Evolutionary conservation across 2,329 filamentous ascomycete species (phyloP).

Genomic region (Whalleya microplaca): DNA sequence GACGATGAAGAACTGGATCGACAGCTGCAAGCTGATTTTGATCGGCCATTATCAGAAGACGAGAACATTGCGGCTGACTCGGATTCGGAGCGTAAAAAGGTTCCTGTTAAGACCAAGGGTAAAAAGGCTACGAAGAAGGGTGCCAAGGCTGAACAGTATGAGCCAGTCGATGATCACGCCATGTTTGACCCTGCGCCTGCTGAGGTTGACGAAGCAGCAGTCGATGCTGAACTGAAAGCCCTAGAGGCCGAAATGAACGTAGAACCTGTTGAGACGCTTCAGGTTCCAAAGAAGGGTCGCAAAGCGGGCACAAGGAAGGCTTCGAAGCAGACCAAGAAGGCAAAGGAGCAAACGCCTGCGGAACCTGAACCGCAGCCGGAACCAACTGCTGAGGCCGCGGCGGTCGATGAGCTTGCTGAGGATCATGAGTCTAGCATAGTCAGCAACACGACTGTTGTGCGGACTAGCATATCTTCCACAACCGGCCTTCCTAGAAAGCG

Average conservation of each 20-base stretch:
- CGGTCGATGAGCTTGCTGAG: slow-evolving; percentile 37
- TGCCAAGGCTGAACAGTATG: slow-evolving; percentile 33
- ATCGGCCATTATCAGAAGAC: slow-evolving; percentile 57
- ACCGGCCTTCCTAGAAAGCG: slow-evolving; percentile 37
- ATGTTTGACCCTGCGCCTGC: slow-evolving; percentile 57
- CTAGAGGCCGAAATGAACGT: slow-evolving; percentile 54
- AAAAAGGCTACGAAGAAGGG: slow-evolving; percentile 37
- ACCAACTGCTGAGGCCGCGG: slow-evolving; percentile 28
- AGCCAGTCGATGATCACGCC: slow-evolving; percentile 43
- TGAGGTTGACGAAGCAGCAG: slow-evolving; percentile 49
- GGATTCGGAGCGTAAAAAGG: slow-evolving; percentile 47
- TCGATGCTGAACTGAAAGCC: slow-evolving; percentile 55
- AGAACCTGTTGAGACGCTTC: slow-evolving; percentile 44
- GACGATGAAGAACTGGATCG: slow-evolving; percentile 69
- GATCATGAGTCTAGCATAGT: slow-evolving; percentile 45
- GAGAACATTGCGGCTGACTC: slow-evolving; percentile 53
- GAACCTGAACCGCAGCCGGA: slow-evolving; percentile 31
- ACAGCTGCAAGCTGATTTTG: slow-evolving; percentile 67
- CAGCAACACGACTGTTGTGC: slow-evolving; percentile 48
- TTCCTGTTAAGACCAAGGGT: slow-evolving; percentile 36
- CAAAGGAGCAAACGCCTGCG: slow-evolving; percentile 40
- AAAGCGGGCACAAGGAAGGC: slow-evolving; percentile 53
- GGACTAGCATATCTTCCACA: slow-evolving; percentile 36
- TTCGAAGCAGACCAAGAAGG: slow-evolving; percentile 56
- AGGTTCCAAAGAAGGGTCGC: slow-evolving; percentile 58